A percentile compares a stretch with the other conserved stretches of the same genome.
These are phyloP conservation scores for Phytophthora multivora DNA, from an alignment of 352 stramenopile genomes.

Conservation along the genomic window DNA sequence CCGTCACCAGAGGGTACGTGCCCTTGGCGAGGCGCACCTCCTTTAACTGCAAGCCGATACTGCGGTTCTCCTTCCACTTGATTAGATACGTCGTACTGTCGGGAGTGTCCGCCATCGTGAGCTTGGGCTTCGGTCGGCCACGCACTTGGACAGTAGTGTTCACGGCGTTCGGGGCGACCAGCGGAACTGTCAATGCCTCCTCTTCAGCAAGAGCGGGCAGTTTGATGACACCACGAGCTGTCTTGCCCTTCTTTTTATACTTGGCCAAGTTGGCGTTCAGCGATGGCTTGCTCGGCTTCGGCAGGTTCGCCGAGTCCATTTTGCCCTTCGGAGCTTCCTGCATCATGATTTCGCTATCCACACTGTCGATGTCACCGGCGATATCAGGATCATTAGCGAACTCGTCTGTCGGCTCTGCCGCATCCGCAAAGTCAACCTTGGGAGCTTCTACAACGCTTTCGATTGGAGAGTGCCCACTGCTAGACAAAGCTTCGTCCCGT, in stretches of 20 bases:
- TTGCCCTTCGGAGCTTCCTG: slow-evolving; percentile 39
- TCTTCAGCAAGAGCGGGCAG: slow-evolving; percentile 67
- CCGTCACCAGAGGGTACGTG: slow-evolving; percentile 79
- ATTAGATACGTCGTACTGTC: slow-evolving; percentile 86
- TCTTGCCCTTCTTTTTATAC: slow-evolving; percentile 82
- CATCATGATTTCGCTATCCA: slow-evolving; percentile 62
- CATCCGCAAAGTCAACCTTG: slow-evolving; percentile 40
- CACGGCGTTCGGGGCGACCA: slow-evolving; percentile 79
- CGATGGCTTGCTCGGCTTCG: slow-evolving; percentile 45
- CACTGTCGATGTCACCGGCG: slow-evolving; percentile 58
- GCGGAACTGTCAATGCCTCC: slow-evolving; percentile 69
- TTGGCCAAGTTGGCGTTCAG: slow-evolving; percentile 71
- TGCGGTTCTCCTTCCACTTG: slow-evolving; percentile 90
- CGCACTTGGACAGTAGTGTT: slow-evolving; percentile 88
- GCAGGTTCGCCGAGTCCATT: slow-evolving; percentile 25
- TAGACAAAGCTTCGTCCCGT: slow-evolving; percentile 10
- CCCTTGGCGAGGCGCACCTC: slow-evolving; percentile 81
- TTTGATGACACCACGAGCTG: slow-evolving; percentile 59
- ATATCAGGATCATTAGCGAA: slow-evolving; percentile 56
- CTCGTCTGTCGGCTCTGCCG: slow-evolving; percentile 35
- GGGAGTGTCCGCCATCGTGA: slow-evolving; percentile 78
- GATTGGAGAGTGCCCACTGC: background rate
- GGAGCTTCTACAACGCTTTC: slow-evolving; percentile 12
- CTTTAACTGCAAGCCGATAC: slow-evolving; percentile 83
- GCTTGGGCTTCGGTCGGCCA: slow-evolving; percentile 73